Conservation (phyloP, 116 monocot species). For the Thalassia testudinum region DNA sequence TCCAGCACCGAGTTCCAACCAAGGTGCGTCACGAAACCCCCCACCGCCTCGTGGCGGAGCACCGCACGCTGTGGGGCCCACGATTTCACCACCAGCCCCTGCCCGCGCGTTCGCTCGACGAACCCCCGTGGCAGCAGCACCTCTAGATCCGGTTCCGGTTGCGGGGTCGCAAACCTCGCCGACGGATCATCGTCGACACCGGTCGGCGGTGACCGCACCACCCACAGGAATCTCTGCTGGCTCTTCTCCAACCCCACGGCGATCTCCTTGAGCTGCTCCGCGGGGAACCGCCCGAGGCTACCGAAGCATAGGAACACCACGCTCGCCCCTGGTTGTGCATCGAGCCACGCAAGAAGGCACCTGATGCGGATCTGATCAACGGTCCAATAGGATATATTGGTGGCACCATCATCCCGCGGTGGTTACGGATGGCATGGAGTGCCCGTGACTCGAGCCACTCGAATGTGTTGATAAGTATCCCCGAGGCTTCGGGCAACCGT, state of each 20-base stretch:
- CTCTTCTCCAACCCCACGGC: constrained; percentile 43
- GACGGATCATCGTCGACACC: neutral
- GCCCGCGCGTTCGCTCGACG: constrained; percentile 25
- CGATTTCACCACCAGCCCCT: constrained; percentile 35
- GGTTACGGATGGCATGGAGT: constrained; percentile 3
- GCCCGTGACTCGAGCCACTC: constrained; percentile 21
- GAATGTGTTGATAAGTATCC: constrained; percentile 37
- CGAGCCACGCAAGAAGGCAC: constrained; percentile 39
- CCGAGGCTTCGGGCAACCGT: constrained; percentile 6
- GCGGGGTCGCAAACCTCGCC: too few relatives aligned
- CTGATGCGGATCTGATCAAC: constrained; percentile 2
- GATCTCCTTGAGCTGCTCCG: constrained; percentile 35
- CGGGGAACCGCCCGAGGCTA: constrained; percentile 30
- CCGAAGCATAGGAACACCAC: constrained; percentile 74
- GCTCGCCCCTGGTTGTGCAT: constrained; percentile 26
- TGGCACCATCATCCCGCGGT: neutral
- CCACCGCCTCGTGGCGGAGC: constrained; percentile 27
- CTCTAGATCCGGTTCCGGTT: constrained; percentile 36
- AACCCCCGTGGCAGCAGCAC: constrained; percentile 33
- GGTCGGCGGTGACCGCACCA: constrained; percentile 17
- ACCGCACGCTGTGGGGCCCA: constrained; percentile 48
- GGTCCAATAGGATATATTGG: constrained; percentile 28
- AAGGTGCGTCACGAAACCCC: constrained; percentile 53
- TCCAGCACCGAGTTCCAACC: constrained; percentile 68
- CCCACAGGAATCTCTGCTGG: constrained; percentile 51